Evolutionary conservation across 2,329 filamentous ascomycete genomes (phyloP).

Genomic region (Penicillium oxalicum): DNA sequence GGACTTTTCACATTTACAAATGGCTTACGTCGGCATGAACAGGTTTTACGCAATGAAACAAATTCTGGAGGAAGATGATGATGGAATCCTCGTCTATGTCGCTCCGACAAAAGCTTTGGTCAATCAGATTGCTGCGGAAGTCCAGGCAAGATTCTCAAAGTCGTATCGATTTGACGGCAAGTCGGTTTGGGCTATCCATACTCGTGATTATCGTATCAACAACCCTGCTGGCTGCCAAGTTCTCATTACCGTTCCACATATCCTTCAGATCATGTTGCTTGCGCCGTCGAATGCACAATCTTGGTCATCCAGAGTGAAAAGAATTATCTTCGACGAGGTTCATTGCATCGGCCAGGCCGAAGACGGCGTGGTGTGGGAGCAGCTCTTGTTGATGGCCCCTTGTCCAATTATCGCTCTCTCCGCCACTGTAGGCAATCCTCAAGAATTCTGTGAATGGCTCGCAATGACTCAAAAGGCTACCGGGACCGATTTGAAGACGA

Average conservation of each 20-base stretch:
- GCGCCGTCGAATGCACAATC: conserved; percentile 58
- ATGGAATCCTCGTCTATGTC: conserved; percentile 69
- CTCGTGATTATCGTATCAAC: conserved; percentile 68
- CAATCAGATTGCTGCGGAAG: conserved; percentile 75
- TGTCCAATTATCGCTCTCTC: conserved; percentile 75
- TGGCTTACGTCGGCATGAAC: background rate
- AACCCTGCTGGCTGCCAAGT: conserved; percentile 67
- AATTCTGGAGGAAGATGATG: conserved; percentile 60
- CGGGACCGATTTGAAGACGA: conserved; percentile 53
- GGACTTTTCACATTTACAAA: too few relatives aligned
- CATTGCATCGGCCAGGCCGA: conserved; percentile 73
- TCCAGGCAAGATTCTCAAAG: conserved; percentile 69
- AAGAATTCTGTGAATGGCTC: conserved; percentile 65
- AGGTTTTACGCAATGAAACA: conserved; percentile 76
- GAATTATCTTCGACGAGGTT: conserved; percentile 78
- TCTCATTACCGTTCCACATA: conserved; percentile 69
- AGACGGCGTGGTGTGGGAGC: conserved; percentile 73
- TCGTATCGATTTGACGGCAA: conserved; percentile 52
- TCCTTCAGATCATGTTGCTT: conserved; percentile 72
- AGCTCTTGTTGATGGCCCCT: conserved; percentile 65
- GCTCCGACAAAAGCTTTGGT: conserved; percentile 77
- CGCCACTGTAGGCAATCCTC: conserved; percentile 70
- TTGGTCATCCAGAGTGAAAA: conserved; percentile 63
- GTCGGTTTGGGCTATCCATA: conserved; percentile 74
- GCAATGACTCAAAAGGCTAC: too few relatives aligned